Conservation (phyloP, 2,329 filamentous ascomycete species). For the Erysiphe pulchra region DNA sequence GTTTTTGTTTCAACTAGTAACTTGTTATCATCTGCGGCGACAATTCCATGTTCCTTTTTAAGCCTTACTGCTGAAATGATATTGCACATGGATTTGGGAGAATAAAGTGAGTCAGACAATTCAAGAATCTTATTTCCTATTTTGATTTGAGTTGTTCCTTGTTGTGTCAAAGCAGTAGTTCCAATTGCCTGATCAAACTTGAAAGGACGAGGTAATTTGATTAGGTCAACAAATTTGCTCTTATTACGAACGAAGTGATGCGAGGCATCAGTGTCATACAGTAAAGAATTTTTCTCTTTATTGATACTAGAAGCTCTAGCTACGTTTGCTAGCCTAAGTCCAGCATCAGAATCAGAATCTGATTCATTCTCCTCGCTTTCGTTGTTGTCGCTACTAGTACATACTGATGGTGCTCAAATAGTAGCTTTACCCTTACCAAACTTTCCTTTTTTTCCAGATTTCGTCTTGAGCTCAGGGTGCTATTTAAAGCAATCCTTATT, state of each 20-base stretch:
- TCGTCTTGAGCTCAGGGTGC: neutral
- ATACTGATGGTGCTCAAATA: neutral
- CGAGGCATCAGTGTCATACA: neutral
- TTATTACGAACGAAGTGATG: neutral
- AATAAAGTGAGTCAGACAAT: neutral
- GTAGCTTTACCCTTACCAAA: neutral
- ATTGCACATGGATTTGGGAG: neutral
- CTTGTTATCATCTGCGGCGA: neutral
- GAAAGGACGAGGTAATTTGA: neutral
- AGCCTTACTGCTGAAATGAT: neutral
- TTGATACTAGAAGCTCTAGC: neutral
- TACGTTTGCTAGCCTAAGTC: neutral
- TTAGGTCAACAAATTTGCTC: neutral
- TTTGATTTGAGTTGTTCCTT: neutral
- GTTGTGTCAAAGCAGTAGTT: neutral
- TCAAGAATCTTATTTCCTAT: neutral
- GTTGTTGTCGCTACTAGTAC: neutral
- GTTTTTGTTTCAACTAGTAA: neutral
- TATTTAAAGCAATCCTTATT: neutral
- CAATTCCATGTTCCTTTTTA: neutral
- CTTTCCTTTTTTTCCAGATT: neutral
- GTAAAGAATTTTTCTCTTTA: neutral
- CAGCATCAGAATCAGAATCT: too few species aligned
- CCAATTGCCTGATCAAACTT: neutral
- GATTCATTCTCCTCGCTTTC: neutral